These are phyloP conservation scores for Gracilaria domingensis DNA, from an alignment of 23 red algal species.

Conservation along the genomic window DNA sequence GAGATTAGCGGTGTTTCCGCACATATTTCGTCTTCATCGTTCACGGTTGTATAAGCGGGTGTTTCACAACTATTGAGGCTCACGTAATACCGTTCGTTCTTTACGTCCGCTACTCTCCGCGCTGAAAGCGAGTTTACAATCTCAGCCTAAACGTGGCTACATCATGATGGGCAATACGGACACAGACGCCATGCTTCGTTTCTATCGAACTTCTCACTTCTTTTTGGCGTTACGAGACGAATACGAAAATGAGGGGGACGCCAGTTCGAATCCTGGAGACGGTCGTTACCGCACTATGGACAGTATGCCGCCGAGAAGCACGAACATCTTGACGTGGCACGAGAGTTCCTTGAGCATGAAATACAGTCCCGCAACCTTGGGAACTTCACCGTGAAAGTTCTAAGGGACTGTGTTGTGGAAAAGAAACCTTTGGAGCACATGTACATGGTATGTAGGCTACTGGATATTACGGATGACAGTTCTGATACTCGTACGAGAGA, in stretches of 20 bases:
- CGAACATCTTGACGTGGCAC: background rate
- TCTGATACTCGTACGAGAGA: background rate
- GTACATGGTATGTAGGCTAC: background rate
- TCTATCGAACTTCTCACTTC: background rate
- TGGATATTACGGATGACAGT: background rate
- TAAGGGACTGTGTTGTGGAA: background rate
- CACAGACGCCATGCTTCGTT: background rate
- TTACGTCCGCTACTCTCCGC: too few species aligned
- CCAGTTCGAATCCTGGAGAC: background rate
- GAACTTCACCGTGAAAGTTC: background rate
- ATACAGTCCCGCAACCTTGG: background rate
- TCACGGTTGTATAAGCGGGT: too few species aligned
- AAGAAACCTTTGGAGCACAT: background rate
- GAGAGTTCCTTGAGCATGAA: background rate
- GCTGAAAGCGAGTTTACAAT: background rate
- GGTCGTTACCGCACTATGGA: background rate
- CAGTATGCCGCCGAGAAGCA: background rate
- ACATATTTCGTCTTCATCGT: too few species aligned
- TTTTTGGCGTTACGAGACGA: background rate
- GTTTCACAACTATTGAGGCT: too few species aligned
- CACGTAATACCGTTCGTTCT: too few species aligned
- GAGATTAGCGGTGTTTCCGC: too few species aligned
- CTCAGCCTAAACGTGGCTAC: background rate
- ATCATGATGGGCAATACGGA: background rate
- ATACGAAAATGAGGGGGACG: background rate